A percentile compares a stretch with the other conserved stretches of the same genome.
Conservation (phyloP, 495 filamentous ascomycete genomes). For the Tuber melanosporum region DNA sequence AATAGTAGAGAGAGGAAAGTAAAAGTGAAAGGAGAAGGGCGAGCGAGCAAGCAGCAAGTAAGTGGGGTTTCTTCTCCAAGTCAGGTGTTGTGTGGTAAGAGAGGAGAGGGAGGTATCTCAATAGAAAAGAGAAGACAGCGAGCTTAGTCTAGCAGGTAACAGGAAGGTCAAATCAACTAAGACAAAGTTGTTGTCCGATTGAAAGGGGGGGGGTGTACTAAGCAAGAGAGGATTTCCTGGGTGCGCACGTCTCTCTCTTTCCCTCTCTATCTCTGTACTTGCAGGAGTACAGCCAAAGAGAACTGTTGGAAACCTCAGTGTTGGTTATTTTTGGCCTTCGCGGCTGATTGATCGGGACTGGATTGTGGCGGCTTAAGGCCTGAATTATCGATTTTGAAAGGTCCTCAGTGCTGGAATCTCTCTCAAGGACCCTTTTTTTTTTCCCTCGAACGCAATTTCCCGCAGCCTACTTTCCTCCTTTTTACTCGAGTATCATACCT, state of each 20-base stretch:
- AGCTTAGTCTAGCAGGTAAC: conserved; percentile 5
- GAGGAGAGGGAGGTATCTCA: conserved; percentile 22
- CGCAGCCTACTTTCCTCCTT: conserved; percentile 12
- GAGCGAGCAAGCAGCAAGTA: conserved; percentile 27
- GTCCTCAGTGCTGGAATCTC: conserved; percentile 23
- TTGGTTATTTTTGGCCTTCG: conserved; percentile 36
- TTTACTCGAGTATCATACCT: neutral
- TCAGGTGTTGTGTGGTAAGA: conserved; percentile 27
- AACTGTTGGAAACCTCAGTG: conserved; percentile 21
- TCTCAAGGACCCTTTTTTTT: neutral
- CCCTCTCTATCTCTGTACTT: neutral
- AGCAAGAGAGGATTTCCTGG: neutral
- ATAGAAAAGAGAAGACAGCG: conserved; percentile 13
- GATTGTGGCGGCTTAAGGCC: conserved; percentile 12
- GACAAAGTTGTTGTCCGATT: neutral
- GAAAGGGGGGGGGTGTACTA: neutral
- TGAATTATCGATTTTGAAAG: conserved; percentile 26
- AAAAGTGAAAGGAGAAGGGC: conserved; percentile 25
- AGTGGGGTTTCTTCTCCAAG: conserved; percentile 24
- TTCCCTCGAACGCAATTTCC: conserved; percentile 2
- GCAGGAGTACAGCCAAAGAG: neutral
- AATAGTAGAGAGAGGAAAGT: conserved; percentile 11
- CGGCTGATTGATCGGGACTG: conserved; percentile 27
- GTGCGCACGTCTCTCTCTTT: neutral
- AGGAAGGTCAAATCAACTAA: neutral